Base-by-base conservation (phyloP, 306 rosid species). In the Cyclanthera cordifolia region DNA sequence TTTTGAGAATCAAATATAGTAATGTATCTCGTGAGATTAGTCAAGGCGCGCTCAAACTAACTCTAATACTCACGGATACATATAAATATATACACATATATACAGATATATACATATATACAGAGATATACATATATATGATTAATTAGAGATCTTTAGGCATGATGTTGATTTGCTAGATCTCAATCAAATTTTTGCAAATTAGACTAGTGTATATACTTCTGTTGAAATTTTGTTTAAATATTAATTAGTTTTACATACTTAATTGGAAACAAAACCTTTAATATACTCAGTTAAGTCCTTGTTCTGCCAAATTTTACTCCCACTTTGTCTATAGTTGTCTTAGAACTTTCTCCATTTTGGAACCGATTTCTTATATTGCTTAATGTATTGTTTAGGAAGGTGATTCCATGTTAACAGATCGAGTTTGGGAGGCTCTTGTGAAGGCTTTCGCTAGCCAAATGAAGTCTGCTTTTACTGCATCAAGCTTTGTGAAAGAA, bases 401-500 rank as follows among this genome's bases (percentile, higher is more conserved):
- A 86, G 97, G 96, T 69, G 99, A 93, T 78, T 75, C 81, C 74
- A 83, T 86, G 95, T 80, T 88, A 78, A 90, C 95, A 6, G 90
- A 84, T 73, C 80, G 99, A 58, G 87, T 93, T 28, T 90, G 99
- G 99, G 97, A 90, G 77, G 95, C 96, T 76, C 82, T 93, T 75
- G 88, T 87, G 65, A 93, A 90, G 85, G 94, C 95, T 75, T 93
- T 93, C 74, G 83, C 95, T 28, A 87, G 82, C 79, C 99, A 93
- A 78, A 93, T 90, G 95, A 93, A 93, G 83, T 93, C 99, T 52
- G 86, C 89, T 82, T 93, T 93, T 78, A 84, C 97, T 25, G 99
- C 97, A 75, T 93, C 99, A 75, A 93, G 95, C 84, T 93, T 93
- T 75, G 97, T 93, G 39, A 93, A 90, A 82, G 99, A 93, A 76